A percentile compares a stretch with the other conserved stretches of the same genome.
Conservation (phyloP, 2,329 filamentous ascomycete genomes). For the Ophiocordyceps sinensis region DNA sequence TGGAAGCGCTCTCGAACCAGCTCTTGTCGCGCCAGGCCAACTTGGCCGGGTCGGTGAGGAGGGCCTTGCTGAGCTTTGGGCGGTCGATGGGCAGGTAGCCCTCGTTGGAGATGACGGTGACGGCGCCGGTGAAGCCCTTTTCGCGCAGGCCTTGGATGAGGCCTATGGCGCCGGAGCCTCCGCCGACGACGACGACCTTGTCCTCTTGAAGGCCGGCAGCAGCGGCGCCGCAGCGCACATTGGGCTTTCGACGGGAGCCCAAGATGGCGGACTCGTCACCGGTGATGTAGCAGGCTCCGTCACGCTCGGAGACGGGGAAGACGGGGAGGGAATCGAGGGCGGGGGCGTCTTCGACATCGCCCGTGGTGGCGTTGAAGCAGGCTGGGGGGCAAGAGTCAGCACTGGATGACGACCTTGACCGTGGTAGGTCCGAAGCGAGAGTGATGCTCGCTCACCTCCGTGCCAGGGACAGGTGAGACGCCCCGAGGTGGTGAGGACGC, state of each 20-base stretch:
- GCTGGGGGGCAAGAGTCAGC: slow-evolving; percentile 34
- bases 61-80: slow-evolving; percentile 87
- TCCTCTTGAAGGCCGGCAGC: slow-evolving; percentile 34
- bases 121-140: slow-evolving; percentile 61
- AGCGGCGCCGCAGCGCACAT: slow-evolving; percentile 50
- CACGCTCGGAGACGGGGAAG: slow-evolving; percentile 68
- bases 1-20: slow-evolving; percentile 54
- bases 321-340: slow-evolving; percentile 74
- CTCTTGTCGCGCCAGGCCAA: slow-evolving; percentile 60
- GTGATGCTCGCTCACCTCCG: slow-evolving; percentile 48
- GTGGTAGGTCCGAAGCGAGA: neutral
- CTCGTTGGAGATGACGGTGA: slow-evolving; percentile 76
- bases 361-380: slow-evolving; percentile 80
- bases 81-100: slow-evolving; percentile 81
- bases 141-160: slow-evolving; percentile 71
- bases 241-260: slow-evolving; percentile 56
- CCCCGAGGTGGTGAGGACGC: slow-evolving; percentile 69
- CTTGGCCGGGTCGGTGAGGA: slow-evolving; percentile 69
- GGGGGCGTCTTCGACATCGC: slow-evolving; percentile 90
- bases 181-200: slow-evolving; percentile 73
- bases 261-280: slow-evolving; percentile 71
- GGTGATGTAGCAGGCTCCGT: slow-evolving; percentile 72
- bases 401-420: neutral
- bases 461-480: slow-evolving; percentile 93
- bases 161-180: slow-evolving; percentile 73